Percentiles rank a stretch among this genome's conserved stretches.
phyloP scores from a whole-genome alignment of 257 asterid genomes.

The Ligustrum vulgare region DNA sequence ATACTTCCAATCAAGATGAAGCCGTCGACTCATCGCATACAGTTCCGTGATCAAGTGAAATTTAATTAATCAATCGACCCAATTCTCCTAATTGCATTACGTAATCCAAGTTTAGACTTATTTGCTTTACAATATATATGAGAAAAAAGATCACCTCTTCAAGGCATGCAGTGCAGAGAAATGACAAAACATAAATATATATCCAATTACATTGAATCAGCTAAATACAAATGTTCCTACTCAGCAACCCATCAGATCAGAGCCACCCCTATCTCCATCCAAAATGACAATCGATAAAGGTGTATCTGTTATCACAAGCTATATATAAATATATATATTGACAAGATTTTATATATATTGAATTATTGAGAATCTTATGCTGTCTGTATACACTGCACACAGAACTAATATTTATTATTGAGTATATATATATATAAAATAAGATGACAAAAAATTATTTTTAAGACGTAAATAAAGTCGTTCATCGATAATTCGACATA shows the following conservation, averaged over 20 bases:
- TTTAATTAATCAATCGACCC: background rate
- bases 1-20: background rate
- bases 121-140: too few relatives aligned
- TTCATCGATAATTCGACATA: too few relatives aligned
- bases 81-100: background rate
- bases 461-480: too few relatives aligned
- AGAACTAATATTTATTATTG: too few relatives aligned
- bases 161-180: background rate
- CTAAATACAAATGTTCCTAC: background rate
- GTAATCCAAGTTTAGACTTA: background rate
- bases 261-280: background rate
- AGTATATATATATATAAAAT: too few relatives aligned
- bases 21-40: background rate
- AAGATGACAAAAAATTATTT: too few relatives aligned
- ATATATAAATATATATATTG: background rate
- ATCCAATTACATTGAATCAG: background rate
- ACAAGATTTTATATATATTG: background rate
- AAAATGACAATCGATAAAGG: background rate
- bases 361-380: too few relatives aligned
- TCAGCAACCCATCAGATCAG: constrained; percentile 6
- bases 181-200: background rate
- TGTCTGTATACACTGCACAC: too few relatives aligned
- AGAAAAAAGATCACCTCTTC: background rate
- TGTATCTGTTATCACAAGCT: background rate
- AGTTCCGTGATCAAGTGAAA: background rate